Percentiles rank a stretch among this genome's conserved stretches.
Evolutionary conservation across 345 rosid genomes (phyloP).

Genomic region (Eucalyptus paniculata): DNA sequence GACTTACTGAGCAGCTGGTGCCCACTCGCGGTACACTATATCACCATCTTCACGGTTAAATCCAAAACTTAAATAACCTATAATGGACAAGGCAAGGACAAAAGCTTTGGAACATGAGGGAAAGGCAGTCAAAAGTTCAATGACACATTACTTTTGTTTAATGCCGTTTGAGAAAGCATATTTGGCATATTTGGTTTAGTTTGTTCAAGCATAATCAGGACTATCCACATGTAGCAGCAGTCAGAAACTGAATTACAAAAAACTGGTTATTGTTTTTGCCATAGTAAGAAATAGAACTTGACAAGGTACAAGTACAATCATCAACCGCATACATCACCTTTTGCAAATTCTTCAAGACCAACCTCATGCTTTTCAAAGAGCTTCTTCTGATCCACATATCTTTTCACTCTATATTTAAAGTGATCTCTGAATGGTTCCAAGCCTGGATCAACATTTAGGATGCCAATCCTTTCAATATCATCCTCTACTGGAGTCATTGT

Average conservation of each 20-base stretch:
- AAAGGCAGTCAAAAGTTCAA: not conserved
- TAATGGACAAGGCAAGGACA: not conserved
- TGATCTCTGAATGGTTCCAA: conserved; percentile 48
- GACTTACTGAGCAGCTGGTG: conserved; percentile 74
- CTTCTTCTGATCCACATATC: conserved; percentile 33
- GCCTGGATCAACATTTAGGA: conserved; percentile 34
- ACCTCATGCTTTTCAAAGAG: conserved; percentile 53
- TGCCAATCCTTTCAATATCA: conserved; percentile 25
- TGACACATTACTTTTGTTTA: not conserved
- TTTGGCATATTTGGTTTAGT: not conserved
- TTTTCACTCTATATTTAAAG: conserved; percentile 42
- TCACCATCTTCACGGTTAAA: conserved; percentile 47
- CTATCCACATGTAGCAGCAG: not conserved
- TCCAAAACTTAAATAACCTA: conserved; percentile 69
- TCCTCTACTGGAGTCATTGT: conserved; percentile 18
- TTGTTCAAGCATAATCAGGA: not conserved
- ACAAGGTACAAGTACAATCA: not conserved
- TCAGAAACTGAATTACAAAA: not conserved
- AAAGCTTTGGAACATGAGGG: not conserved
- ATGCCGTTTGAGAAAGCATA: not conserved
- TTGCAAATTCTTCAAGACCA: conserved; percentile 57
- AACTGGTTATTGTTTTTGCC: not conserved
- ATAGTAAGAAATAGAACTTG: not conserved
- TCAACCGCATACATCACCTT: conserved; percentile 19
- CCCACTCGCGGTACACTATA: conserved; percentile 73